Evolutionary conservation across 2,329 filamentous ascomycete species (phyloP).

Genomic region (Bertia moriformis): DNA sequence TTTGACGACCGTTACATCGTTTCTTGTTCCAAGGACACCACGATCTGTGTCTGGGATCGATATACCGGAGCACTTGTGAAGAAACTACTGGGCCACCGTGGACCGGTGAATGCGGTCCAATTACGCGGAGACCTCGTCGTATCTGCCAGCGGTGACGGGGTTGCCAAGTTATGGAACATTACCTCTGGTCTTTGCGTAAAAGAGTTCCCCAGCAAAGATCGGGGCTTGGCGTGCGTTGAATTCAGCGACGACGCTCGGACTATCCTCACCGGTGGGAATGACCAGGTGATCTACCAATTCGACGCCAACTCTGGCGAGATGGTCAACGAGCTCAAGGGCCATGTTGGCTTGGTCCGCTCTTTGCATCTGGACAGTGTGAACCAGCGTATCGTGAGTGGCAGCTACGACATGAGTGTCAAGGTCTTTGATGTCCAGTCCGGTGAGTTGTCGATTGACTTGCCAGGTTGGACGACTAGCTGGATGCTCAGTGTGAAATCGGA

Average conservation of each 20-base stretch:
- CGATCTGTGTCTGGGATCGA: conserved; percentile 54
- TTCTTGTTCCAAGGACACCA: conserved; percentile 55
- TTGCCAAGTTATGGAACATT: conserved; percentile 55
- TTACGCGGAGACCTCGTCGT: conserved; percentile 51
- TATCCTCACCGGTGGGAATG: conserved; percentile 54
- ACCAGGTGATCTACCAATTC: conserved; percentile 56
- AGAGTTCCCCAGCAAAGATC: conserved; percentile 48
- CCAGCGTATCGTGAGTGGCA: conserved; percentile 49
- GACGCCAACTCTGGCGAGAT: conserved; percentile 46
- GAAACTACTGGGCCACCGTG: conserved; percentile 43
- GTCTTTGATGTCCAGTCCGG: conserved; percentile 46
- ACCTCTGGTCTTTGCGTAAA: conserved; percentile 45
- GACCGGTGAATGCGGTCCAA: conserved; percentile 56
- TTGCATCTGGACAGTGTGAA: conserved; percentile 51
- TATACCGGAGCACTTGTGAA: conserved; percentile 38
- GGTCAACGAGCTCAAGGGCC: conserved; percentile 38
- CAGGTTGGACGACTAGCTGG: conserved; percentile 60
- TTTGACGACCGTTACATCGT: conserved; percentile 53
- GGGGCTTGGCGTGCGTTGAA: conserved; percentile 53
- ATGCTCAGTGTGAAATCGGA: conserved; percentile 56
- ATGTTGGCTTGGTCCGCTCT: conserved; percentile 45
- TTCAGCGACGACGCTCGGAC: conserved; percentile 53
- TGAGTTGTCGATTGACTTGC: conserved; percentile 40
- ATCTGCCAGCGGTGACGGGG: conserved; percentile 50
- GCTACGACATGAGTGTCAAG: conserved; percentile 49